Percentiles rank a stretch among this genome's conserved stretches.
These are phyloP conservation scores for Beauveria asiatica DNA, from an alignment of 2,329 filamentous ascomycete species.

Conservation along the genomic window DNA sequence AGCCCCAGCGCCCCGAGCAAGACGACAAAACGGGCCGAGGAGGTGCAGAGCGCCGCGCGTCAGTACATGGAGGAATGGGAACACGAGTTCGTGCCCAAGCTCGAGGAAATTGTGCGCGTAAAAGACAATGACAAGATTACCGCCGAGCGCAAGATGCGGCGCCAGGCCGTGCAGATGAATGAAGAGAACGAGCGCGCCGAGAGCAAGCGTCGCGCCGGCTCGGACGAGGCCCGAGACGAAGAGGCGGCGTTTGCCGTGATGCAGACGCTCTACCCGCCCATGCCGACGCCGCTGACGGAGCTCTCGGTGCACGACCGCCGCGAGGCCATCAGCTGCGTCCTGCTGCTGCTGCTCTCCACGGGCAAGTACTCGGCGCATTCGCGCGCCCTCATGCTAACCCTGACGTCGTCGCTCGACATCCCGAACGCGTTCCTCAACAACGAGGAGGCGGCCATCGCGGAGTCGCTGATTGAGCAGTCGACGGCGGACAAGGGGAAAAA, in stretches of 20 bases:
- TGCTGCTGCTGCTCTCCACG: slow-evolving; percentile 62
- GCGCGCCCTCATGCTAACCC: slow-evolving; percentile 56
- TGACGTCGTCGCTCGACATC: slow-evolving; percentile 59
- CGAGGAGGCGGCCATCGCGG: slow-evolving; percentile 69
- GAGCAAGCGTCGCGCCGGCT: slow-evolving; percentile 29
- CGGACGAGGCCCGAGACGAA: slow-evolving; percentile 24
- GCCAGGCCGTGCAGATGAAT: slow-evolving; percentile 32
- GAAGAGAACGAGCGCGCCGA: slow-evolving; percentile 26
- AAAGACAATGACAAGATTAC: slow-evolving; percentile 39
- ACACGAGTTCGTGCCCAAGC: slow-evolving; percentile 56
- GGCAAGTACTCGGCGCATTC: slow-evolving; percentile 71
- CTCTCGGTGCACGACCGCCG: slow-evolving; percentile 50
- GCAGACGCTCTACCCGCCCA: slow-evolving; percentile 44
- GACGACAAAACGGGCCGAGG: slow-evolving; percentile 15
- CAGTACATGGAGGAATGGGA: slow-evolving; percentile 72
- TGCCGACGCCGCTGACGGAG: slow-evolving; percentile 45
- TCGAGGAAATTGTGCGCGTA: slow-evolving; percentile 57
- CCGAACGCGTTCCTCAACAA: slow-evolving; percentile 52
- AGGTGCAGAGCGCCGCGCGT: slow-evolving; percentile 46
- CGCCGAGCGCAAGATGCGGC: slow-evolving; percentile 37
- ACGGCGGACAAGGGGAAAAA: slow-evolving; percentile 32
- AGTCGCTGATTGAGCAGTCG: slow-evolving; percentile 61
- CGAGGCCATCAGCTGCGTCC: slow-evolving; percentile 58
- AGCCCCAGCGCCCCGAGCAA: slow-evolving; percentile 3
- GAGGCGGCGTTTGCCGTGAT: slow-evolving; percentile 35